Evolutionary conservation across 169 alveolate genomes (phyloP).

Genomic region (Plasmodium berghei): DNA sequence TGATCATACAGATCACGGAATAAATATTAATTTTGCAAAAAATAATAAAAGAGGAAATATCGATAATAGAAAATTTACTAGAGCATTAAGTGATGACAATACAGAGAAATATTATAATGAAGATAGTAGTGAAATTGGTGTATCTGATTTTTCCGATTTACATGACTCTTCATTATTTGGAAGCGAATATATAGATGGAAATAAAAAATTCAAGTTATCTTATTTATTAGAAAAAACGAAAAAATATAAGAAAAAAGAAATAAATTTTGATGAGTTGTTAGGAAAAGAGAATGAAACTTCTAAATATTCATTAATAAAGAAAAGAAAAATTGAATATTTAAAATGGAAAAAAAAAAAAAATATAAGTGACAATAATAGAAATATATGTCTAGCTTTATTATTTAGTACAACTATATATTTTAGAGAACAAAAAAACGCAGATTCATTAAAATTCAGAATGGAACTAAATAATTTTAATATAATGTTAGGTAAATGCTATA

Average conservation of each 20-base stretch:
- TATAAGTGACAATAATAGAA: slow-evolving; percentile 50
- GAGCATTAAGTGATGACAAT: not conserved
- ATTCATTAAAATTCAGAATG: slow-evolving; percentile 11
- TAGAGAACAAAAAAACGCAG: slow-evolving; percentile 25
- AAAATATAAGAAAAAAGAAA: slow-evolving; percentile 1
- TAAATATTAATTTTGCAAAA: no score
- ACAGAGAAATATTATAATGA: not conserved
- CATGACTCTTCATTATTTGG: not conserved
- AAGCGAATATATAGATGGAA: slow-evolving; percentile 17
- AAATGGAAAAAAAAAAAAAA: slow-evolving; percentile 44
- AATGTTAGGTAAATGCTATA: slow-evolving; percentile 59
- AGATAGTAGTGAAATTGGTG: not conserved
- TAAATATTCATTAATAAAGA: not conserved
- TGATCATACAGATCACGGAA: slow-evolving; percentile 1
- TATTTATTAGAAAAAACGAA: slow-evolving; percentile 11
- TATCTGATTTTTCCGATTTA: no score
- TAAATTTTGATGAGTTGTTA: slow-evolving; percentile 6
- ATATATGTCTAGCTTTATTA: slow-evolving; percentile 44
- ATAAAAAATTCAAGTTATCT: not conserved
- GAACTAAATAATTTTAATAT: slow-evolving; percentile 34
- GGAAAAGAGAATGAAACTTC: slow-evolving; percentile 18
- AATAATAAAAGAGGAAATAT: not conserved
- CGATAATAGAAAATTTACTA: no score
- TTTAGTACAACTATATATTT: slow-evolving; percentile 34
- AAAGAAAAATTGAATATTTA: slow-evolving; percentile 12